Evolutionary conservation across 2,329 filamentous ascomycete genomes (phyloP).

Genomic region (Fusarium zealandicum): DNA sequence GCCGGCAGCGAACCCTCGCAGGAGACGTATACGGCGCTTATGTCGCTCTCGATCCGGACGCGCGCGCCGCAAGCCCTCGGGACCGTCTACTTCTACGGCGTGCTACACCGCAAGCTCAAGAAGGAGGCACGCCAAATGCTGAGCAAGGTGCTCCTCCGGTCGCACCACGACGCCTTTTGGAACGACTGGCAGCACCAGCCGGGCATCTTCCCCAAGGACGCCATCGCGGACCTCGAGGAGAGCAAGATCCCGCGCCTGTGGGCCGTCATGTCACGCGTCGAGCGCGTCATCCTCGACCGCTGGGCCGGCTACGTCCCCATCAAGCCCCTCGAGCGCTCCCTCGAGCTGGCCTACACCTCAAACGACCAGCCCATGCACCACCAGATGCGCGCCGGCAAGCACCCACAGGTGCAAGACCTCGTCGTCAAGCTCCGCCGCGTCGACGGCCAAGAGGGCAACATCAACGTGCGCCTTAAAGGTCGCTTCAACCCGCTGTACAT

Average conservation of each 20-base stretch:
- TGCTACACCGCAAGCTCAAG: constrained; percentile 43
- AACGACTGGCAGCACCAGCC: constrained; percentile 28
- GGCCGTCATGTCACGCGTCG: constrained; percentile 40
- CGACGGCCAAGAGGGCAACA: constrained; percentile 27
- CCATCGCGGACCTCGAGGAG: constrained; percentile 30
- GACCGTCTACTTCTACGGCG: constrained; percentile 45
- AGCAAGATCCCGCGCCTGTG: constrained; percentile 29
- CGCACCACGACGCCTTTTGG: constrained; percentile 41
- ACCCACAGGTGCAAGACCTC: constrained; percentile 21
- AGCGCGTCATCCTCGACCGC: constrained; percentile 42
- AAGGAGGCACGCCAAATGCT: constrained; percentile 36
- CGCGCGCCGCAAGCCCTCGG: constrained; percentile 44
- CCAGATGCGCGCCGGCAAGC: constrained; percentile 25
- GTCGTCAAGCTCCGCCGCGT: constrained; percentile 32
- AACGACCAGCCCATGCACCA: constrained; percentile 40
- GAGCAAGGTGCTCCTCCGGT: constrained; percentile 38
- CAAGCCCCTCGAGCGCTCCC: constrained; percentile 38
- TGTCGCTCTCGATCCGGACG: constrained; percentile 46
- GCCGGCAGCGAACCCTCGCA: constrained; percentile 38
- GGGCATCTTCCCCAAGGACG: constrained; percentile 40
- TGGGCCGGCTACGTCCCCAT: constrained; percentile 42
- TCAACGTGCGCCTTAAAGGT: constrained; percentile 35
- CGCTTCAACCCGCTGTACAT: constrained; percentile 33
- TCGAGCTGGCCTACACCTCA: constrained; percentile 39
- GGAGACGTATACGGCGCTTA: constrained; percentile 49